Evolutionary conservation across 768 basidiomycete species (phyloP).

Genomic region (Suillus placidus): DNA sequence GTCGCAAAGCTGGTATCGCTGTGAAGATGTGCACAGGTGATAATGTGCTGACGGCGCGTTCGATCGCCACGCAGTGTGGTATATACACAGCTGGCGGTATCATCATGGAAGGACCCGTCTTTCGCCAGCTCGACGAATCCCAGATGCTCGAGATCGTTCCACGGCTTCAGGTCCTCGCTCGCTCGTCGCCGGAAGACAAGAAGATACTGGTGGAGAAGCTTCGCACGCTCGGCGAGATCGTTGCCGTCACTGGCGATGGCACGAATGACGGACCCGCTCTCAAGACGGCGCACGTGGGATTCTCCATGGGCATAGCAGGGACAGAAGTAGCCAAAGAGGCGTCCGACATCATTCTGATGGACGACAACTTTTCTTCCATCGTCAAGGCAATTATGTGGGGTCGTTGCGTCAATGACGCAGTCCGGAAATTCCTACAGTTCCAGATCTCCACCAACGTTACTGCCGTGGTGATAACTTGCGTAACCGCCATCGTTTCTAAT

Average conservation of each 20-base stretch:
- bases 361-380: constrained; percentile 95
- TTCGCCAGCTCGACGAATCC: constrained; percentile 70
- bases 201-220: constrained; percentile 88
- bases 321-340: constrained; percentile 99
- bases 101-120: constrained; percentile 97
- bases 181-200: constrained; percentile 98
- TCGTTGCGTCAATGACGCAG: constrained; percentile 96
- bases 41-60: constrained; percentile 93
- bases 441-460: constrained; percentile 94
- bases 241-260: constrained; percentile 97
- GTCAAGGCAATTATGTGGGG: constrained; percentile 99
- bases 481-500: constrained; percentile 81
- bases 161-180: constrained; percentile 92
- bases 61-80: constrained; percentile 94
- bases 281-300: constrained; percentile 94
- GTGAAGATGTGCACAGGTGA: constrained; percentile 99
- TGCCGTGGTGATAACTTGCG: constrained; percentile 91
- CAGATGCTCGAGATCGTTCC: constrained; percentile 87
- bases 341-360: constrained; percentile 98
- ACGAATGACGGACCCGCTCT: constrained; percentile 98
- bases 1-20: constrained; percentile 84
- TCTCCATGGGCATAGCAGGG: constrained; percentile 95
- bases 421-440: constrained; percentile 97
- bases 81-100: constrained; percentile 93
- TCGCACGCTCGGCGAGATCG: constrained; percentile 84